A percentile compares a stretch with the other conserved stretches of the same genome.
phyloP scores from a whole-genome alignment of 805 yeast species.

The Lachancea meyersii region DNA sequence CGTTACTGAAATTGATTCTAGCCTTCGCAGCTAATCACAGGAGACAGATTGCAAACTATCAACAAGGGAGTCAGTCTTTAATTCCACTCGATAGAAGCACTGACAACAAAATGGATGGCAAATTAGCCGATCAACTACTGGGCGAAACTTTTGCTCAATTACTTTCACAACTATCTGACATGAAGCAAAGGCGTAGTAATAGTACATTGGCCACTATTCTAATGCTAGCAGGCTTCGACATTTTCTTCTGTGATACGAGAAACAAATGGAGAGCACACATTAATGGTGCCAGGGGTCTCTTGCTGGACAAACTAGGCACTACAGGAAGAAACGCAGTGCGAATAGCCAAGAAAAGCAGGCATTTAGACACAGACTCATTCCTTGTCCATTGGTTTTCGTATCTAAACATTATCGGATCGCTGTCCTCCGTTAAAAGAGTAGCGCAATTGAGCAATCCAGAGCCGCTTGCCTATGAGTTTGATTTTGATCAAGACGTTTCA shows the following conservation, averaged over 20 bases:
- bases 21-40: slow-evolving; percentile 45
- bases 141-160: slow-evolving; percentile 10
- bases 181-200: slow-evolving; percentile 12
- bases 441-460: not conserved
- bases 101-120: not conserved
- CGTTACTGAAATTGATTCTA: slow-evolving; percentile 48
- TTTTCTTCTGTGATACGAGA: slow-evolving; percentile 39
- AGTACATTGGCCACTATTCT: slow-evolving; percentile 36
- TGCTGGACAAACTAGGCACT: slow-evolving; percentile 11
- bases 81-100: not conserved
- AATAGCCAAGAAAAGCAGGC: not conserved
- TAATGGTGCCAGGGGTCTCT: slow-evolving; percentile 8
- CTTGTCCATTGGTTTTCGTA: slow-evolving; percentile 64
- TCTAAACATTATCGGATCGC: slow-evolving; percentile 56
- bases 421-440: slow-evolving; percentile 43
- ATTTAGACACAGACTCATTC: slow-evolving; percentile 35
- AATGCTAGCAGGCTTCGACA: slow-evolving; percentile 53
- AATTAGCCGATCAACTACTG: slow-evolving; percentile 8
- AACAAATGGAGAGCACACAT: slow-evolving; percentile 57
- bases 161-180: slow-evolving; percentile 5
- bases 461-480: slow-evolving; percentile 6
- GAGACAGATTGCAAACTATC: slow-evolving; percentile 8
- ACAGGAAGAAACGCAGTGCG: slow-evolving; percentile 14
- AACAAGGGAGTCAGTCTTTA: not conserved
- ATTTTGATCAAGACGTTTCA: not conserved